Percentiles rank a stretch among this genome's conserved stretches.
Evolutionary conservation across 1,284 basidiomycete genomes (phyloP).

Genomic region (Cystobasidiaceae sp.): DNA sequence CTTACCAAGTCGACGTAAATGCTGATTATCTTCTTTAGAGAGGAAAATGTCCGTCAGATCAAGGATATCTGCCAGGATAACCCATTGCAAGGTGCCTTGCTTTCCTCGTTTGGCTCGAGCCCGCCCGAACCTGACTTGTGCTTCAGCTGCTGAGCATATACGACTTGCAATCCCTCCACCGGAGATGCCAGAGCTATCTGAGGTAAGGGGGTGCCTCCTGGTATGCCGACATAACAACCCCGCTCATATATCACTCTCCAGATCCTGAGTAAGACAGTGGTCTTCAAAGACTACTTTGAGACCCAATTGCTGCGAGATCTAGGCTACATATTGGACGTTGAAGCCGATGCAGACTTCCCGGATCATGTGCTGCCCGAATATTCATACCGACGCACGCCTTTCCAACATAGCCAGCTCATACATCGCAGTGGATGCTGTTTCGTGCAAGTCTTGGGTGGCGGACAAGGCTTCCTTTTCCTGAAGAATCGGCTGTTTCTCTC

Average conservation of each 20-base stretch:
- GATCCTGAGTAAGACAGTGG: conserved; percentile 1
- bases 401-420: conserved; percentile 78
- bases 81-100: conserved; percentile 82
- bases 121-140: too few species aligned
- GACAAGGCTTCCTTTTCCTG: conserved; percentile 74
- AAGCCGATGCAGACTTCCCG: conserved; percentile 72
- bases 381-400: conserved; percentile 70
- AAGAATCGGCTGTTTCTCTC: conserved; percentile 63
- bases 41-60: conserved; percentile 63
- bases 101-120: too few species aligned
- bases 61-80: conserved; percentile 69
- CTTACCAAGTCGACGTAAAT: background rate
- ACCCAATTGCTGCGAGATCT: conserved; percentile 33
- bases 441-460: conserved; percentile 54
- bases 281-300: conserved; percentile 34
- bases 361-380: conserved; percentile 77
- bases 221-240: background rate
- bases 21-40: conserved; percentile 6
- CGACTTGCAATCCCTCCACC: conserved; percentile 39
- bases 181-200: background rate
- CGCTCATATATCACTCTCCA: background rate
- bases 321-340: conserved; percentile 51
- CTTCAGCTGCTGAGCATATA: conserved; percentile 53
- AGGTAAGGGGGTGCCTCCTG: too few species aligned
- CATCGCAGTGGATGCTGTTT: conserved; percentile 81